A percentile compares a stretch with the other conserved stretches of the same genome.
Evolutionary conservation across 2,329 filamentous ascomycete genomes (phyloP).

Genomic region (Phialophora chinensis): DNA sequence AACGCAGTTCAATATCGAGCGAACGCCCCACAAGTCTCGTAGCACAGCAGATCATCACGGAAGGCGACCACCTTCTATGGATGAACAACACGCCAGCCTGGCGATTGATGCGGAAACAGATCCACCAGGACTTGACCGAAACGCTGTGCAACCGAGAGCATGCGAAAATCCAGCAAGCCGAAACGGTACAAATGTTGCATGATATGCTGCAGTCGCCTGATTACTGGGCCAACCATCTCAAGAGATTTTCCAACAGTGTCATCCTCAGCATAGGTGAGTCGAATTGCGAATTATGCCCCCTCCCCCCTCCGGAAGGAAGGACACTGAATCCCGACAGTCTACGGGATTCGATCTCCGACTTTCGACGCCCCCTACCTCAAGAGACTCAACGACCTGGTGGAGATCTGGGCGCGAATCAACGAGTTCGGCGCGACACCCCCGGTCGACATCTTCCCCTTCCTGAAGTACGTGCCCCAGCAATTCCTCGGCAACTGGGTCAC

Average conservation of each 20-base stretch:
- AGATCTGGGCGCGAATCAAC: conserved; percentile 31
- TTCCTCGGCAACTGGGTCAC: conserved; percentile 50
- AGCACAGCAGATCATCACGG: conserved; percentile 29
- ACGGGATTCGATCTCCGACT: conserved; percentile 45
- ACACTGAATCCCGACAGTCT: conserved; percentile 37
- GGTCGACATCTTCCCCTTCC: conserved; percentile 54
- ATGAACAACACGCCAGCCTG: conserved; percentile 34
- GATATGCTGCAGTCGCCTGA: conserved; percentile 31
- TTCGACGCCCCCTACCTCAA: conserved; percentile 25
- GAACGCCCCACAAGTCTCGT: conserved; percentile 45
- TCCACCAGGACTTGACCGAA: conserved; percentile 55
- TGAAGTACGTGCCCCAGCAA: conserved; percentile 52
- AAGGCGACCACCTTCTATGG: conserved; percentile 30
- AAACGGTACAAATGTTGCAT: conserved; percentile 34
- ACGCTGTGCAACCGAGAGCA: conserved; percentile 47
- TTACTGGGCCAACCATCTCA: conserved; percentile 31
- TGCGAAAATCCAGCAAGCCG: conserved; percentile 32
- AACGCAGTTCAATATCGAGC: conserved; percentile 52
- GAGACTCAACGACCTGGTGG: conserved; percentile 26
- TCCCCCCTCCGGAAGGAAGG: neutral
- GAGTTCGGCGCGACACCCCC: conserved; percentile 54
- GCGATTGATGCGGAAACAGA: conserved; percentile 46
- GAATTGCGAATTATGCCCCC: neutral
- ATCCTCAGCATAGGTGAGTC: conserved; percentile 48
- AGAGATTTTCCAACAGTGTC: conserved; percentile 44